phyloP scores from a whole-genome alignment of 192 early-diverging fungal genomes.

The Backusella psychrophila region DNA sequence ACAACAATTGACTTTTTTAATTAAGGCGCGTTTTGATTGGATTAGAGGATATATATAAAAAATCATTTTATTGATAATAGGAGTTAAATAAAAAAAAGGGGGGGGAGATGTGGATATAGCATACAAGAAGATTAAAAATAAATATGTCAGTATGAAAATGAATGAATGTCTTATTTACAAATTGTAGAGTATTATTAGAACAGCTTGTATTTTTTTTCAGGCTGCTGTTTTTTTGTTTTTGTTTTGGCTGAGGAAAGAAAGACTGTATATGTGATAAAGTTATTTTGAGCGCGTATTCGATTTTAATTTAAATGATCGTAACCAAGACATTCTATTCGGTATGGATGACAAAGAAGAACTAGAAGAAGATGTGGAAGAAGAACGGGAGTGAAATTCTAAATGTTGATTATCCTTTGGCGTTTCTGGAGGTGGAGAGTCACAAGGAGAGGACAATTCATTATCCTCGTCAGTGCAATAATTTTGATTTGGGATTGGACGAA shows the following conservation, averaged over 20 bases:
- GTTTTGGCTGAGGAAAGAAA: neutral
- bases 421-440: neutral
- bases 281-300: neutral
- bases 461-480: conserved; percentile 2
- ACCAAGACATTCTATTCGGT: neutral
- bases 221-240: neutral
- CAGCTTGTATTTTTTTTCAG: no score
- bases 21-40: neutral
- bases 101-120: neutral
- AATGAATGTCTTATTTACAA: conserved; percentile 3
- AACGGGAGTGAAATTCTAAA: neutral
- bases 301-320: neutral
- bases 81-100: neutral
- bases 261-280: neutral
- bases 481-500: neutral
- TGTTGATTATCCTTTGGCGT: neutral
- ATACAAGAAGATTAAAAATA: neutral
- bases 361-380: neutral
- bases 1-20: conserved; percentile 3
- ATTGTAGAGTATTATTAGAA: neutral
- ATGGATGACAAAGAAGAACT: neutral
- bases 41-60: neutral
- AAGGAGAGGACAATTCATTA: neutral
- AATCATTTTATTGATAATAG: neutral
- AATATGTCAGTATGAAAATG: neutral